Evolutionary conservation across 1,284 basidiomycete genomes (phyloP).

Genomic region (Cutaneotrichosporon cavernicola): DNA sequence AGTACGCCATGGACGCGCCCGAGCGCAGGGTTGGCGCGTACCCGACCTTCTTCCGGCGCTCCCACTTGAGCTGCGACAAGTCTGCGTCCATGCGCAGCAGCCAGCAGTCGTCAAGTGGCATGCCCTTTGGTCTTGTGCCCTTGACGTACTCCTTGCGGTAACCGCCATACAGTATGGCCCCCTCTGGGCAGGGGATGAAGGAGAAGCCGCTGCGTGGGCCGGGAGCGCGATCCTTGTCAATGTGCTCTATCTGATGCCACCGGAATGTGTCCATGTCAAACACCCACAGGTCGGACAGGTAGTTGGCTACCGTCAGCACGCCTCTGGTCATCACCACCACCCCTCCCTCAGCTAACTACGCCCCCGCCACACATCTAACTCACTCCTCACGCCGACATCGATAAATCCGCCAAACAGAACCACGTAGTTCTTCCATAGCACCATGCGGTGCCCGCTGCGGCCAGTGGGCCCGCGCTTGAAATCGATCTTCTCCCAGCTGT

Average conservation of each 20-base stretch:
- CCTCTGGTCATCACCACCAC: background rate
- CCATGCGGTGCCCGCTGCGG: conserved; percentile 85
- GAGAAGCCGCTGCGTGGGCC: conserved; percentile 82
- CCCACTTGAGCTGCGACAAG: conserved; percentile 72
- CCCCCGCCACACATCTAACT: conserved; percentile 25
- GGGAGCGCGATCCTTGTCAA: conserved; percentile 66
- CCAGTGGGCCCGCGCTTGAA: conserved; percentile 76
- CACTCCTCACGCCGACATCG: conserved; percentile 74
- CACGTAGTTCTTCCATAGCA: conserved; percentile 82
- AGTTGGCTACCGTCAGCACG: conserved; percentile 61
- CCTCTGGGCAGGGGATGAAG: conserved; percentile 75
- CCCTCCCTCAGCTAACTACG: no score
- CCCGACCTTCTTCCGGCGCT: conserved; percentile 73
- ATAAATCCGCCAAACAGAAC: conserved; percentile 85
- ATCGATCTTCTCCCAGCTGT: conserved; percentile 87
- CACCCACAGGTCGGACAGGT: conserved; percentile 82
- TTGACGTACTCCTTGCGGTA: conserved; percentile 91
- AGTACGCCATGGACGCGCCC: conserved; percentile 43
- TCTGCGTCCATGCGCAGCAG: conserved; percentile 62
- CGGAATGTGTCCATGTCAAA: conserved; percentile 85
- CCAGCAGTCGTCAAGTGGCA: conserved; percentile 91
- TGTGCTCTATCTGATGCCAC: conserved; percentile 78
- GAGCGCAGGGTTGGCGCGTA: conserved; percentile 71
- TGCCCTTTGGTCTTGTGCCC: conserved; percentile 78
- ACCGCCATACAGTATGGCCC: conserved; percentile 82